phyloP scores from a whole-genome alignment of 1,139 yeast genomes.

The Hansenula sp. region DNA sequence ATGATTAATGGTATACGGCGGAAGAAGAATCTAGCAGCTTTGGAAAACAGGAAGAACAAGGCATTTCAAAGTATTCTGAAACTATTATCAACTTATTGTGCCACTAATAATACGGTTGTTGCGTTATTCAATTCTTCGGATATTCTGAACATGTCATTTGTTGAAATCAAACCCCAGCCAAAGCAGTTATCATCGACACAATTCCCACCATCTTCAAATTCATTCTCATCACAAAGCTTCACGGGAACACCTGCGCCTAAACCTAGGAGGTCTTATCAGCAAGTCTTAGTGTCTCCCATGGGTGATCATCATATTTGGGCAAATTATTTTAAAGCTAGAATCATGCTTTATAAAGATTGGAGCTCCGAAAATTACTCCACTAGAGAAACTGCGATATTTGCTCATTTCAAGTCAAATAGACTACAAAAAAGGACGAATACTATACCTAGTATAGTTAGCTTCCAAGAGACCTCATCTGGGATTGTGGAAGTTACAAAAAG shows the following conservation, averaged over 20 bases:
- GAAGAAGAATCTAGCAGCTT: slow-evolving; percentile 4
- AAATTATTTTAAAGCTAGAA: slow-evolving; percentile 13
- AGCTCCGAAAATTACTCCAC: neutral
- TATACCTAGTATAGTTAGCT: slow-evolving; percentile 8
- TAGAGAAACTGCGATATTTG: slow-evolving; percentile 10
- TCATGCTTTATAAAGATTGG: slow-evolving; percentile 21
- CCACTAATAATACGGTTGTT: slow-evolving; percentile 12
- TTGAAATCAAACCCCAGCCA: slow-evolving; percentile 9
- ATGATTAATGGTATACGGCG: neutral
- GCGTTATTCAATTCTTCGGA: slow-evolving; percentile 15
- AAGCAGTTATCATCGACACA: slow-evolving; percentile 1
- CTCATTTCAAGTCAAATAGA: slow-evolving; percentile 13
- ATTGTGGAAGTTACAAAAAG: slow-evolving; percentile 2
- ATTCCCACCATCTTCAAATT: slow-evolving; percentile 3
- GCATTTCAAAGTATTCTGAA: slow-evolving; percentile 12
- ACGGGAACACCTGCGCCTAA: slow-evolving; percentile 1
- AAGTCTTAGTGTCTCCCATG: slow-evolving; percentile 16
- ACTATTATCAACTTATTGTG: slow-evolving; percentile 11
- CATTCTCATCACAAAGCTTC: slow-evolving; percentile 1
- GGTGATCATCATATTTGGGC: slow-evolving; percentile 19
- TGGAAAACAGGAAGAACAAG: slow-evolving; percentile 9
- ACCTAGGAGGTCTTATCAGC: slow-evolving; percentile 14
- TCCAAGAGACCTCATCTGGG: slow-evolving; percentile 7
- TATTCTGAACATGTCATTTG: slow-evolving; percentile 17
- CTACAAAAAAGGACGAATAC: neutral